Evolutionary conservation across 2,329 filamentous ascomycete species (phyloP).

Genomic region (Lachnellula suecica): DNA sequence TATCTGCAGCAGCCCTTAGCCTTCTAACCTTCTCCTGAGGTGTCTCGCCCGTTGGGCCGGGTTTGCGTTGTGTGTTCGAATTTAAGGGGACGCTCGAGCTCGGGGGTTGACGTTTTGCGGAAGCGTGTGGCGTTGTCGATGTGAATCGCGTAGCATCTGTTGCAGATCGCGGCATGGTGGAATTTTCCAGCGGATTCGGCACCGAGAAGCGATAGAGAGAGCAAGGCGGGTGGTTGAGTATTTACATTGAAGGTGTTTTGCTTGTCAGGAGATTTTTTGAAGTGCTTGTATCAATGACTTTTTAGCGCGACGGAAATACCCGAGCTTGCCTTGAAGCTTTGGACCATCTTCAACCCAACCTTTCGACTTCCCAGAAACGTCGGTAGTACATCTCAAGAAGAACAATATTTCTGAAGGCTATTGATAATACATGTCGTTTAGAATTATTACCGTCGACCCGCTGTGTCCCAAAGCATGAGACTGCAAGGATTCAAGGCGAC

Average conservation of each 20-base stretch:
- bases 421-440: no score
- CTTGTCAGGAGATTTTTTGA: constrained; percentile 11
- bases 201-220: not conserved
- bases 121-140: constrained; percentile 67
- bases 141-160: constrained; percentile 81
- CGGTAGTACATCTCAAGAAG: no score
- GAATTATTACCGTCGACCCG: no score
- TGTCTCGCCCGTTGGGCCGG: constrained; percentile 32
- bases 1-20: constrained; percentile 34
- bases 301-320: constrained; percentile 7
- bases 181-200: not conserved
- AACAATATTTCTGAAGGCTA: no score
- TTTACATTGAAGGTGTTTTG: constrained; percentile 20
- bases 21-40: constrained; percentile 35
- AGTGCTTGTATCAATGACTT: constrained; percentile 5
- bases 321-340: not conserved
- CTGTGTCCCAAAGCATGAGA: not conserved
- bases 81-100: constrained; percentile 14
- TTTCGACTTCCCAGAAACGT: no score
- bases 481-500: not conserved
- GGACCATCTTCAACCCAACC: not conserved
- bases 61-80: constrained; percentile 10
- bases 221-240: constrained; percentile 1
- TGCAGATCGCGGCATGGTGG: constrained; percentile 61
- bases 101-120: constrained; percentile 53